Percentiles rank a stretch among this genome's conserved stretches.
These are phyloP conservation scores for Cichorium intybus DNA, from an alignment of 140 eudicot species.

Conservation along the genomic window DNA sequence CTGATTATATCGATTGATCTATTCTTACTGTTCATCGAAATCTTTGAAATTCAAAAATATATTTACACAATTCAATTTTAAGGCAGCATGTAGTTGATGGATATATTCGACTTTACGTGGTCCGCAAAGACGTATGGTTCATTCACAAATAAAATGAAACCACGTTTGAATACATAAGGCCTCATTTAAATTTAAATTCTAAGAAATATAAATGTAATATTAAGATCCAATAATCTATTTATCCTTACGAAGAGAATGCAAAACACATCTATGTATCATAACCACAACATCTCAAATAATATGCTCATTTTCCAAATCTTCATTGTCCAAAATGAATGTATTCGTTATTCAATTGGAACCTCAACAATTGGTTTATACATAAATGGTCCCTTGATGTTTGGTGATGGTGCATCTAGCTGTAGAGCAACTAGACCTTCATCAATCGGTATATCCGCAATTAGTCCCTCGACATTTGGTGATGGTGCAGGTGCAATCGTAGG, in stretches of 20 bases:
- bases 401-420: neutral
- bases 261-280: neutral
- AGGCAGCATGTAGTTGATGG: no score
- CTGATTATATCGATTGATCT: no score
- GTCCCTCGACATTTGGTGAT: conserved; percentile 1
- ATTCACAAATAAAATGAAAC: no score
- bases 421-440: neutral
- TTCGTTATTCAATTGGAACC: neutral
- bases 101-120: no score
- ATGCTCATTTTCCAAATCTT: neutral
- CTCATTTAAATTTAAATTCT: neutral
- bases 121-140: no score
- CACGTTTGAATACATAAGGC: neutral
- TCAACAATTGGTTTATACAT: neutral
- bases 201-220: neutral
- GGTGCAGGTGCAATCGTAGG: neutral
- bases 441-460: neutral
- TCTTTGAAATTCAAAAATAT: no score
- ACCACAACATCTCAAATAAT: neutral
- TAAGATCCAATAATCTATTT: neutral
- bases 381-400: neutral
- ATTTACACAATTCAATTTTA: no score
- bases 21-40: no score
- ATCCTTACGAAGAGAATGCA: neutral
- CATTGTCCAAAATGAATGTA: neutral